Evolutionary conservation across 129 eudicot genomes (phyloP).

Genomic region (Helianthus tuberosus): DNA sequence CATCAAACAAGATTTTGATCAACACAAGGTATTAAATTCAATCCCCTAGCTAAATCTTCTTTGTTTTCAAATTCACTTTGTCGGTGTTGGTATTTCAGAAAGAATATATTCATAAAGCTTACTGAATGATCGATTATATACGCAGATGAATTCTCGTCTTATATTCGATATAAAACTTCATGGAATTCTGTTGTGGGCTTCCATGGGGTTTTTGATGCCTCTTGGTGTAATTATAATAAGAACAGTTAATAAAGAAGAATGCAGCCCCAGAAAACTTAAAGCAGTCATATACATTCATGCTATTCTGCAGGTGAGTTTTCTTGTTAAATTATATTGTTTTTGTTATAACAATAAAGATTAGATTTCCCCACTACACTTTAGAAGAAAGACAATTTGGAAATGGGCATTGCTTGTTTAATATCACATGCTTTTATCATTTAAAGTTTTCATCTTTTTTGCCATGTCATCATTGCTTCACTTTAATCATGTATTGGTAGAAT

Average conservation of each 20-base stretch:
- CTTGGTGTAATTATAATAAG: slow-evolving; percentile 59
- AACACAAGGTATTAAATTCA: slow-evolving; percentile 23
- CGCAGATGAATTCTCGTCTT: slow-evolving; percentile 50
- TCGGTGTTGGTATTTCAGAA: too few species aligned
- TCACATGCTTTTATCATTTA: slow-evolving; percentile 45
- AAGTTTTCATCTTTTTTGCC: slow-evolving; percentile 17
- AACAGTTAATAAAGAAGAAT: slow-evolving; percentile 43
- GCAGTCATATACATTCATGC: slow-evolving; percentile 52
- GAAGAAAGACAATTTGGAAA: slow-evolving; percentile 19
- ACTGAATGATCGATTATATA: background rate
- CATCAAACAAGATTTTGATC: slow-evolving; percentile 33
- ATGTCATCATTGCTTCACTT: slow-evolving; percentile 47
- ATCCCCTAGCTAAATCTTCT: background rate
- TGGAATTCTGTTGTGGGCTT: slow-evolving; percentile 75
- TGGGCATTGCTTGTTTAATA: slow-evolving; percentile 24
- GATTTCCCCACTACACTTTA: background rate
- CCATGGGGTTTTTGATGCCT: slow-evolving; percentile 74
- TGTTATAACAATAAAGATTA: slow-evolving; percentile 16
- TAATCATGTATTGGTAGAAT: slow-evolving; percentile 38
- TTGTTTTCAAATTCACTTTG: background rate
- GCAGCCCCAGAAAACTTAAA: slow-evolving; percentile 45
- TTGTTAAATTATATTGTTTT: background rate
- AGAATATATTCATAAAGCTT: background rate
- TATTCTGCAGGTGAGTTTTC: slow-evolving; percentile 45
- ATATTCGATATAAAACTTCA: slow-evolving; percentile 50